Conservation (phyloP, 331 rosid species). For the Pyrus hybrid region DNA sequence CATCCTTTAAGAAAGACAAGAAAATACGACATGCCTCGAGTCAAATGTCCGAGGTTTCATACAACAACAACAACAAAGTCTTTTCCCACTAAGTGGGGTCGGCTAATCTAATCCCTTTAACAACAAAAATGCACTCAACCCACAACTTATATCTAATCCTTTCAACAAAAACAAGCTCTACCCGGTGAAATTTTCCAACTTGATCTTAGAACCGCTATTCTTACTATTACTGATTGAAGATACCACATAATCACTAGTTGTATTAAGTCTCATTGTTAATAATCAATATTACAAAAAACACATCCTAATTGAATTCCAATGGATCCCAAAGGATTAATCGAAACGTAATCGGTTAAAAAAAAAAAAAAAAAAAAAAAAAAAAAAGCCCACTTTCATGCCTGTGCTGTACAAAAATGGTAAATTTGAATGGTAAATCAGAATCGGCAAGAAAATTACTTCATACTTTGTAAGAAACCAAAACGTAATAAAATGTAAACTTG, state of each 20-base stretch:
- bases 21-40: neutral
- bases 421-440: neutral
- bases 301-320: neutral
- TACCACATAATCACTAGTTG: neutral
- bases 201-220: neutral
- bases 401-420: neutral
- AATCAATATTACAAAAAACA: neutral
- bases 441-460: too few species aligned
- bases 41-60: neutral
- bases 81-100: too few species aligned
- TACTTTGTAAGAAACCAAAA: neutral
- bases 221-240: neutral
- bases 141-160: neutral
- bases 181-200: neutral
- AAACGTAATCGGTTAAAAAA: neutral
- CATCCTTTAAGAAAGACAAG: neutral
- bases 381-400: neutral
- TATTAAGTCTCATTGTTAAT: neutral
- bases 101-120: too few species aligned
- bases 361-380: neutral
- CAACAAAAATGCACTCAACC: neutral
- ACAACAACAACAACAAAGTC: too few species aligned
- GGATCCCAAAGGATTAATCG: neutral
- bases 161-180: neutral
- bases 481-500: neutral